Base-by-base conservation (phyloP, 495 filamentous ascomycete genomes). In the Venustampulla echinocandica region DNA sequence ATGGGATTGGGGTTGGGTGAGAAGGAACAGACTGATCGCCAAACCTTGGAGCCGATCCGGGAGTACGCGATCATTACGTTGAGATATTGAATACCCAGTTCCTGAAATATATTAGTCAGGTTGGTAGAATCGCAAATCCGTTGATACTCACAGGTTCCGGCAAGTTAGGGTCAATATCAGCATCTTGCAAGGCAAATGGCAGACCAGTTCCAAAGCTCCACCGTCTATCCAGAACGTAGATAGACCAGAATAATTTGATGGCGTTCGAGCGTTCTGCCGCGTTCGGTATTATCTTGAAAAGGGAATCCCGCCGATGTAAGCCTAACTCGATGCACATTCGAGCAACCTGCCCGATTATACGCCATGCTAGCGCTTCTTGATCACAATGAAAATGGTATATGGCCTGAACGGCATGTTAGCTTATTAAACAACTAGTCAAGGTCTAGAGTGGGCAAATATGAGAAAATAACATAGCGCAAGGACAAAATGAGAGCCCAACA, bases 311-410 rank as follows among this genome's bases (percentile, higher is more conserved):
- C 17, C 85, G 73, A 61, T 94, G 87, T 17, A 94, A 67, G 4
- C 87, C 87, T 39, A 90, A 66, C 61, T 92, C 85, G 3, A 92
- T 67, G 48, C 85, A 90, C 62, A 87, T 76, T 0, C 86, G 75
- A 5, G 79, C 75, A 9, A 84, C 78, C 39, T 87, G 68, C 10
- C 87, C 87, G 50, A 87, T 85, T 14, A 87, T 66, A 0, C 87
- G 75, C 76, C 87, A 94, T 5, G 83, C 82, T 50, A 87, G 74
- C 2, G 80, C 71, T 61, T 94, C 87, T 53, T 92, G 83, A 44
- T 85, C 85, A 17, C 75, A 77, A 41, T 90, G 80, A 50, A 87
- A 94, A 56, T 88, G 75, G 64, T 93, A 95, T 37, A 86, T 90
- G 15, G 84, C 85, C 82, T 86, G 17, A 10, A 47, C 45, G 22